phyloP scores from a whole-genome alignment of 2,329 filamentous ascomycete genomes.

The Exophiala sp. region DNA sequence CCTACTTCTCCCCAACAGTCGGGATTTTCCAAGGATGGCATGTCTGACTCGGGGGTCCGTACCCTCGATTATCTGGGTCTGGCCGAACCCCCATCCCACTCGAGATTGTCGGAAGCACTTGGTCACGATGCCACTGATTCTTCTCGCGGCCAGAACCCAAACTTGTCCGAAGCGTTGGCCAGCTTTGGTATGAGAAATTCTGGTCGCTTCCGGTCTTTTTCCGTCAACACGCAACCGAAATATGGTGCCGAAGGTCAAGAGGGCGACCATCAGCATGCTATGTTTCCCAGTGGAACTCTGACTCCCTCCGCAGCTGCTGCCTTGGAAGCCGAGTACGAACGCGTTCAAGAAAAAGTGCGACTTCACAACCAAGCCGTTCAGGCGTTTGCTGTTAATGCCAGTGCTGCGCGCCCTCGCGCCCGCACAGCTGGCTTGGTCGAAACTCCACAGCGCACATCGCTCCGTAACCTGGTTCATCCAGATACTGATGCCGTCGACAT shows the following conservation, averaged over 20 bases:
- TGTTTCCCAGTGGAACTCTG: slow-evolving; percentile 53
- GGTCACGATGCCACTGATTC: slow-evolving; percentile 52
- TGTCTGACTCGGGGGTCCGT: slow-evolving; percentile 79
- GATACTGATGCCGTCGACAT: slow-evolving; percentile 11
- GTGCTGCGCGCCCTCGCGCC: slow-evolving; percentile 74
- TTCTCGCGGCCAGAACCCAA: slow-evolving; percentile 45
- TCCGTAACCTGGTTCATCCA: slow-evolving; percentile 65
- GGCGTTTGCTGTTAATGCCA: slow-evolving; percentile 79
- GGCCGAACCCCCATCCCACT: slow-evolving; percentile 83
- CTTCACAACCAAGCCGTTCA: slow-evolving; percentile 92
- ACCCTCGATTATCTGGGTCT: slow-evolving; percentile 94
- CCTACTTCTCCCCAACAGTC: slow-evolving; percentile 83
- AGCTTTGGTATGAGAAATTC: slow-evolving; percentile 69
- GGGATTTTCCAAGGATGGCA: slow-evolving; percentile 76
- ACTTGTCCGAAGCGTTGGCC: slow-evolving; percentile 60
- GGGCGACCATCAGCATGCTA: slow-evolving; percentile 54
- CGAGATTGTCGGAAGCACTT: slow-evolving; percentile 61
- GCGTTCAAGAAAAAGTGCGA: slow-evolving; percentile 64
- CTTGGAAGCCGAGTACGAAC: slow-evolving; percentile 52
- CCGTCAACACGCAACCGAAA: slow-evolving; percentile 97
- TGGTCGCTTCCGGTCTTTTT: slow-evolving; percentile 92
- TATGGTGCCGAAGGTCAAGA: slow-evolving; percentile 81
- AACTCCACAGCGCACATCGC: slow-evolving; percentile 57
- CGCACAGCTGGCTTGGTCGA: slow-evolving; percentile 89
- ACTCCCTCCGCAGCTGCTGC: slow-evolving; percentile 52